Evolutionary conservation across 495 filamentous ascomycete species (phyloP), one percentile per base, ranked within the genome.

Genomic region (Articulospora tetracladia): DNA sequence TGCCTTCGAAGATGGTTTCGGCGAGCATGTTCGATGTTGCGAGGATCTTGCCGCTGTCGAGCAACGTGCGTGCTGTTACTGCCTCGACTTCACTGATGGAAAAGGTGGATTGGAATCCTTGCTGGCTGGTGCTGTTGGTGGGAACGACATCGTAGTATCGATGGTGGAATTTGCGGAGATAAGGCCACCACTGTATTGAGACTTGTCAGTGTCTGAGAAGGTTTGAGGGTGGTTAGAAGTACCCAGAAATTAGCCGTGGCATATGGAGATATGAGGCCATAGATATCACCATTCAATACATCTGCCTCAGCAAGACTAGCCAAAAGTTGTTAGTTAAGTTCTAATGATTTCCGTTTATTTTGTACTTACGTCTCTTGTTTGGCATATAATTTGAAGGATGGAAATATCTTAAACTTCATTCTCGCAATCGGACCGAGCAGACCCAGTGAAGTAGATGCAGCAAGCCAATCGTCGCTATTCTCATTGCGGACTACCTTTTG

Each of bases 181-280:
- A 77, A 0, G 77, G 77, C 77, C 77, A 80, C 74, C 75, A 80
- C 77, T 77, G n/a, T n/a, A n/a, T n/a, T n/a, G n/a, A n/a, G n/a
- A n/a, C n/a, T n/a, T 53, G 11, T n/a, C 15, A 58, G 26, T 22
- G 26, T 49, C n/a, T 57, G 23, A 11, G 19, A 15, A 26, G n/a
- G 24, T 22, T 10, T 34, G 19, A 32, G 13, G 28, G 22, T n/a
- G 54, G 4, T 10, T 3, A 30, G 10, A 48, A 59, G 47, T 63
- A 73, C 75, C 76, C 77, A 80, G 19, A 80, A 66, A 39, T 80
- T 80, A 3, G 76, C 77, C 0, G 77, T 80, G 11, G 76, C 74
- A 59, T 79, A 80, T 15, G 77, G 77, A 12, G 74, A 71, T 32
- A 80, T 78, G 57, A 80, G 51, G 36, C 72, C 73, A 26, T 78